Percentiles rank a stretch among this genome's conserved stretches.
Conservation (phyloP, 768 basidiomycete species). For the Chlorophyllum brunneum region DNA sequence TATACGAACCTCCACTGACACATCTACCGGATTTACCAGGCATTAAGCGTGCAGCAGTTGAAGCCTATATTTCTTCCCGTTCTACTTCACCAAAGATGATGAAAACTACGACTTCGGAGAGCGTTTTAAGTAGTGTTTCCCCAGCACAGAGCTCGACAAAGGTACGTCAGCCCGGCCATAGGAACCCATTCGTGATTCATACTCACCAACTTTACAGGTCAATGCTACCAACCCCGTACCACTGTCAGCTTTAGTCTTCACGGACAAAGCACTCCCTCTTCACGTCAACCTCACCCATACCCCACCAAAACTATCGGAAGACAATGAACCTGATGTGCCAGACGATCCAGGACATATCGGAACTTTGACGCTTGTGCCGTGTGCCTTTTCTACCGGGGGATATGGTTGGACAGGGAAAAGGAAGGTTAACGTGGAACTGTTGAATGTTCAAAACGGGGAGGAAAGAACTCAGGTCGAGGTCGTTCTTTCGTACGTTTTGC, state of each 20-base stretch:
- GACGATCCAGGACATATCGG: slow-evolving; percentile 62
- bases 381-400: slow-evolving; percentile 67
- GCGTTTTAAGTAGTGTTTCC: no score
- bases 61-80: no score
- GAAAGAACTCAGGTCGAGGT: slow-evolving; percentile 69
- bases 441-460: slow-evolving; percentile 42
- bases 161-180: no score
- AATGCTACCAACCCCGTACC: slow-evolving; percentile 28
- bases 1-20: no score
- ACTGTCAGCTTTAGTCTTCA: slow-evolving; percentile 51
- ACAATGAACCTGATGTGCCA: slow-evolving; percentile 24
- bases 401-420: slow-evolving; percentile 85
- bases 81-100: no score
- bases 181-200: neutral
- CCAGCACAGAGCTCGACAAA: no score
- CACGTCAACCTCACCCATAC: slow-evolving; percentile 68
- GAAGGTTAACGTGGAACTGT: slow-evolving; percentile 61
- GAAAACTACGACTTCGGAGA: no score
- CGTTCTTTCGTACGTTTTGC: slow-evolving; percentile 58
- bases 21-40: no score
- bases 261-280: slow-evolving; percentile 62
- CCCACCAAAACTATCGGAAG: slow-evolving; percentile 31
- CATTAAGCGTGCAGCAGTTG: no score
- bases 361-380: slow-evolving; percentile 50
- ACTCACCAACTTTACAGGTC: neutral